A percentile compares a stretch with the other conserved stretches of the same genome.
Conservation (phyloP, 176 grass and related monocot species). For the Triticum turgidum region DNA sequence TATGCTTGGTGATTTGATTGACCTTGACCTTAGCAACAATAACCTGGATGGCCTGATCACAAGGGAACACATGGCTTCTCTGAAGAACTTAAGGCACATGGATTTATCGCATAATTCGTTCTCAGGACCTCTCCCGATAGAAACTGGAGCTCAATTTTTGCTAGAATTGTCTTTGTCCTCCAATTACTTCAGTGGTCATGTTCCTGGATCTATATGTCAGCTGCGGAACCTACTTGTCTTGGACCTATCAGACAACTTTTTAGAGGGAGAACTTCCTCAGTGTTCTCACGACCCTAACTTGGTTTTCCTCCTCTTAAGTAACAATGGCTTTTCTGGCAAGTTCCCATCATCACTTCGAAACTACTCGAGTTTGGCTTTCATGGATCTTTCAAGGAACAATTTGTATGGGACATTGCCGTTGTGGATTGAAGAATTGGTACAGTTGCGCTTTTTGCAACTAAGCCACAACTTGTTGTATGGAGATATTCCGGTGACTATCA, state of each 20-base stretch:
- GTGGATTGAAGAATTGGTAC: conserved; percentile 19
- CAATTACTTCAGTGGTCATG: conserved; percentile 23
- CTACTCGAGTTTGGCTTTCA: not conserved
- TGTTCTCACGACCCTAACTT: not conserved
- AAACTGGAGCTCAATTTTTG: not conserved
- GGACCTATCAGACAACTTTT: not conserved
- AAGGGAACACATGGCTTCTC: not conserved
- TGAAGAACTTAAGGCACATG: not conserved
- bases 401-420: conserved; percentile 17
- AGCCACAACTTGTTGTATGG: conserved; percentile 38
- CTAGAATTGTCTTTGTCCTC: not conserved
- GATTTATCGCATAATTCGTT: not conserved
- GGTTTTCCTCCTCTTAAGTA: not conserved
- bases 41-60: conserved; percentile 13
- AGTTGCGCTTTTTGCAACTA: not conserved
- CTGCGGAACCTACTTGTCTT: not conserved
- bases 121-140: not conserved
- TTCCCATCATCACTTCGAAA: conserved; percentile 16
- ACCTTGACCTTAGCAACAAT: not conserved
- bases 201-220: conserved; percentile 27
- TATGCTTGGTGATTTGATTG: not conserved
- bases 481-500: conserved; percentile 6
- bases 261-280: not conserved
- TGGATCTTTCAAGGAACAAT: conserved; percentile 26
- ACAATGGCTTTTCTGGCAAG: conserved; percentile 27